A percentile compares a stretch with the other conserved stretches of the same genome.
Conservation (phyloP, 2,329 filamentous ascomycete species). For the Alternaria sp. region DNA sequence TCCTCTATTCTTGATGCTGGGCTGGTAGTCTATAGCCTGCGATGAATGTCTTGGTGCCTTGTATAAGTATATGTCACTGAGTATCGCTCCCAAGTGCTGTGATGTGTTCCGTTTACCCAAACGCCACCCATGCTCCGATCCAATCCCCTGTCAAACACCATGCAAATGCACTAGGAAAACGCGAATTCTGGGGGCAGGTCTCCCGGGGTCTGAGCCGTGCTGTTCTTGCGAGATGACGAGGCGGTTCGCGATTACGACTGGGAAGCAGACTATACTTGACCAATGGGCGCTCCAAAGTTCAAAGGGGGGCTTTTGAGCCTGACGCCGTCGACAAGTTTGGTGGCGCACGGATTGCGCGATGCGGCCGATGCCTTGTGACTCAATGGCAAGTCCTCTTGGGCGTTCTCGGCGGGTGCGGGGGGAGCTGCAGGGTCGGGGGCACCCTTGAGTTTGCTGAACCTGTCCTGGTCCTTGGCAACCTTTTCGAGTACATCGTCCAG, state of each 20-base stretch:
- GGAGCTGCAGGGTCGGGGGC: slow-evolving; percentile 14
- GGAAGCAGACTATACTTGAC: slow-evolving; percentile 24
- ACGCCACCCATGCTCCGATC: background rate
- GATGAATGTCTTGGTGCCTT: slow-evolving; percentile 11
- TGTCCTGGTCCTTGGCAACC: slow-evolving; percentile 31
- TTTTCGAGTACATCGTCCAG: slow-evolving; percentile 36
- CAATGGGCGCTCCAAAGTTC: slow-evolving; percentile 46
- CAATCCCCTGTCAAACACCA: background rate
- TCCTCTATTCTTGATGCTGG: slow-evolving; percentile 12
- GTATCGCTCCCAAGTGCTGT: slow-evolving; percentile 12
- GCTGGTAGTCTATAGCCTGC: slow-evolving; percentile 29
- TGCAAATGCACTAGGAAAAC: background rate
- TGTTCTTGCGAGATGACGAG: background rate
- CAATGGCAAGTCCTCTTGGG: slow-evolving; percentile 9
- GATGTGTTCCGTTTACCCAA: background rate
- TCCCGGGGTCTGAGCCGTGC: background rate
- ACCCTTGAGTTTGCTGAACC: slow-evolving; percentile 23
- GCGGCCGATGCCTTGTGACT: slow-evolving; percentile 32
- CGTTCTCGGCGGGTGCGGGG: background rate
- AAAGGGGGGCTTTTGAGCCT: slow-evolving; percentile 43
- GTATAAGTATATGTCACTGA: slow-evolving; percentile 4
- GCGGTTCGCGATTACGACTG: background rate
- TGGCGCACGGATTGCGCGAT: slow-evolving; percentile 23
- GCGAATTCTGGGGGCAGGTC: background rate
- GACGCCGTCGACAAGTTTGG: slow-evolving; percentile 42